Evolutionary conservation across 2,329 filamentous ascomycete species (phyloP), one percentile per base, ranked within the genome.

Genomic region (Leptographium galeiforme): DNA sequence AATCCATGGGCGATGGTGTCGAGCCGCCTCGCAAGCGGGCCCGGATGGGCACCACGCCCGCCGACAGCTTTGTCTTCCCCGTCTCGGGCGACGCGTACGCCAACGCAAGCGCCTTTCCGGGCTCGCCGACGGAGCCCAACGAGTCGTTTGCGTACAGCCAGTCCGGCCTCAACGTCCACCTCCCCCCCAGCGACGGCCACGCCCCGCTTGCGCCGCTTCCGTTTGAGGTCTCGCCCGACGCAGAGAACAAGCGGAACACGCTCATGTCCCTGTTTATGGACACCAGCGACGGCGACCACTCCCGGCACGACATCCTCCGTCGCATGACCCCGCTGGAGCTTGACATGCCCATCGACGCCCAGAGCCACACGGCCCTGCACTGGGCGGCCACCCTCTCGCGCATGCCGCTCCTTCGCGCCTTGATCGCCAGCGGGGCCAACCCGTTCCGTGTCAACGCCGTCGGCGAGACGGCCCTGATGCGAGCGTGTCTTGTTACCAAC

Each of bases 381-480:
- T 98, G 93, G 93, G 93, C 93, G 2, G 89, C 93, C 6, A 96
- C 93, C 6, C 75, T 98, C 48, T 89, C 89, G 3, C 85, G 91
- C 16, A 84, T 95, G 65, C 79, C 87, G 1, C 75, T 98, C 7
- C 74, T 97, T 54, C 82, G 87, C 52, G 78, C 90, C 0, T 75
- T 98, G 12, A 87, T 97, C 53, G 76, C 82, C 6, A 85, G 85
- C 48, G 93, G 93, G 1, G 90, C 91, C 1, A 95, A 84, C 60
- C 89, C 95, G 48, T 87, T 84, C 64, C 81, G 93, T 34, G 85
- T 95, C 1, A 98, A 97, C 63, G 82, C 84, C 30, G 85, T 85
- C 1, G 93, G 93, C 14, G 90, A 97, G 67, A 96, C 90, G 0
- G 88, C 93, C 0, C 70, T 98, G 45, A 95, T 97, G 77, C 85